phyloP scores from a whole-genome alignment of 2,329 filamentous ascomycete species.

The Penicillium nordicum region DNA sequence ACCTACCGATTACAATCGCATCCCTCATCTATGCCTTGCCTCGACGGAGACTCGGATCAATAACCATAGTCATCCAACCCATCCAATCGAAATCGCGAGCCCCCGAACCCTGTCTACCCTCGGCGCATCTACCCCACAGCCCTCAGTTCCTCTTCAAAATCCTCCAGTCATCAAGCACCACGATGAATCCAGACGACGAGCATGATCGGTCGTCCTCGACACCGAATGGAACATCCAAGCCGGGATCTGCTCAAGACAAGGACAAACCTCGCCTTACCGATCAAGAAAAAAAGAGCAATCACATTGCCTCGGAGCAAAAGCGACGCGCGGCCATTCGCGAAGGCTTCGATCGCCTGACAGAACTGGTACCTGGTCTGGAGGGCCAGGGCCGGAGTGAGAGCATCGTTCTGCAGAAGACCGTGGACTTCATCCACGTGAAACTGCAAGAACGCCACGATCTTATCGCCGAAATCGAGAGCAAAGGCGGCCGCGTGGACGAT shows the following conservation, averaged over 20 bases:
- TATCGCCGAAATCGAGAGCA: conserved; percentile 57
- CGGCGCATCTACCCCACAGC: conserved; percentile 12
- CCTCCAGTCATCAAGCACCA: conserved; percentile 7
- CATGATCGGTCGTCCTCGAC: conserved; percentile 36
- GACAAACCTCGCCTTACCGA: conserved; percentile 66
- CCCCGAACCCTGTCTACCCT: not conserved
- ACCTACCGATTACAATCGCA: not conserved
- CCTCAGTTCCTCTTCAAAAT: conserved; percentile 24
- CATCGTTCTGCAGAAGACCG: conserved; percentile 70
- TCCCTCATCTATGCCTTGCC: not conserved
- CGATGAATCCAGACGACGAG: conserved; percentile 29
- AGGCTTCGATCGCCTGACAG: conserved; percentile 76
- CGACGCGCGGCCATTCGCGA: conserved; percentile 72
- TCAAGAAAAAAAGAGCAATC: conserved; percentile 69
- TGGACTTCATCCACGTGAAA: conserved; percentile 62
- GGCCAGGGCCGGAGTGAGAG: conserved; percentile 84
- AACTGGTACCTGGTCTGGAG: conserved; percentile 74
- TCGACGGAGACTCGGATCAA: not conserved
- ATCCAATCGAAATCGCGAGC: not conserved
- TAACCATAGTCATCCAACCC: not conserved
- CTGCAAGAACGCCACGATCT: conserved; percentile 58
- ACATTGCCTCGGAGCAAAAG: conserved; percentile 65
- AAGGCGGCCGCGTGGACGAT: conserved; percentile 54
- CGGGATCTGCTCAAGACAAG: conserved; percentile 29
- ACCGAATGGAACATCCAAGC: conserved; percentile 30